These are phyloP conservation scores for Penicillium griseofulvum DNA, from an alignment of 2,329 filamentous ascomycete species.

Conservation along the genomic window DNA sequence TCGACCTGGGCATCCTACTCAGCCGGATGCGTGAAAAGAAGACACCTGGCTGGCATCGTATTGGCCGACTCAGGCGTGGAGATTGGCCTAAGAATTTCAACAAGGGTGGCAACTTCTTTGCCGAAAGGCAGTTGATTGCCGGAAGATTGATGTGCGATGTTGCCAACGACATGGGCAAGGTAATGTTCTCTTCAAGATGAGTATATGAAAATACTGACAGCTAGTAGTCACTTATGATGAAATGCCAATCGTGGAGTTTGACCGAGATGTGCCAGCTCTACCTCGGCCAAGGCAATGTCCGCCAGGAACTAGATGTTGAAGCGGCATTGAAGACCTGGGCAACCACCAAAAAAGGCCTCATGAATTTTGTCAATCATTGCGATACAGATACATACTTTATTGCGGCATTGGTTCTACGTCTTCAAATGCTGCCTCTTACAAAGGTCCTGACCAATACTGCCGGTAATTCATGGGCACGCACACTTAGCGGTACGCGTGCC, in stretches of 20 bases:
- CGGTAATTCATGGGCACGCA: constrained; percentile 97
- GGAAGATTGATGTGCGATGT: constrained; percentile 90
- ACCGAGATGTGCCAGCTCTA: constrained; percentile 97
- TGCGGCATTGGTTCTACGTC: constrained; percentile 79
- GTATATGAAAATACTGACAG: constrained; percentile 23
- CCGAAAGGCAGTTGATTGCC: constrained; percentile 83
- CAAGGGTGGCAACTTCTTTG: constrained; percentile 85
- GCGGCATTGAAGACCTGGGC: constrained; percentile 84
- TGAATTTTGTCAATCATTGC: constrained; percentile 92
- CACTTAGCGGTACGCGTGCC: constrained; percentile 88
- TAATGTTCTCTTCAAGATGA: constrained; percentile 21
- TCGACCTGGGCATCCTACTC: constrained; percentile 88
- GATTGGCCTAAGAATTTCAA: constrained; percentile 87
- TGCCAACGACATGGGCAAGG: constrained; percentile 91
- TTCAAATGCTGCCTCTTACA: constrained; percentile 89
- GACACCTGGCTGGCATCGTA: constrained; percentile 89
- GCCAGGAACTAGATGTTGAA: constrained; percentile 86
- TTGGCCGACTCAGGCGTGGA: constrained; percentile 78
- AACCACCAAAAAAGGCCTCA: constrained; percentile 74
- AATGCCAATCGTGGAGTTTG: constrained; percentile 96
- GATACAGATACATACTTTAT: constrained; percentile 96
- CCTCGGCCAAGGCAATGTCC: constrained; percentile 67
- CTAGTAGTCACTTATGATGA: constrained; percentile 76
- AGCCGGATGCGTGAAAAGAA: constrained; percentile 86
- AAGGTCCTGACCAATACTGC: constrained; percentile 95